These are phyloP conservation scores for Scheffersomyces amazonensis DNA, from an alignment of 805 yeast genomes.

Conservation along the genomic window DNA sequence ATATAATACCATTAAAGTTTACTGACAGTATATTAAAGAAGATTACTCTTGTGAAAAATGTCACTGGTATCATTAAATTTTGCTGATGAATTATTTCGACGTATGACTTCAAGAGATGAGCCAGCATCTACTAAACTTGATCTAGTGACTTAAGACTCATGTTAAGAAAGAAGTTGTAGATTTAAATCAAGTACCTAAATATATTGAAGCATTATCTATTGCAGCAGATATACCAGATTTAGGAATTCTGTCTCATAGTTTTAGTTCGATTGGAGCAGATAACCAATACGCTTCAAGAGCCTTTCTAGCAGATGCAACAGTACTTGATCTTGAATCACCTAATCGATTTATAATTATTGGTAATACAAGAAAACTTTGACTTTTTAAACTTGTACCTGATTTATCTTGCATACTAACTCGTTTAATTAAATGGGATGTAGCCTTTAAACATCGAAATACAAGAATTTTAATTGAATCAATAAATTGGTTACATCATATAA, in stretches of 20 bases:
- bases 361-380: slow-evolving; percentile 42
- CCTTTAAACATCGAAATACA: slow-evolving; percentile 37
- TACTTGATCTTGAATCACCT: slow-evolving; percentile 35
- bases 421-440: slow-evolving; percentile 56
- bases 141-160: slow-evolving; percentile 43
- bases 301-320: slow-evolving; percentile 44
- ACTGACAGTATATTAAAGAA: too few species aligned
- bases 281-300: slow-evolving; percentile 56
- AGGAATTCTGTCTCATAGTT: slow-evolving; percentile 39
- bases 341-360: slow-evolving; percentile 51
- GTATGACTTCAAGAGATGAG: slow-evolving; percentile 11
- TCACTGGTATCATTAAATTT: too few species aligned
- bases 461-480: slow-evolving; percentile 43
- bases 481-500: slow-evolving; percentile 41
- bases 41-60: too few species aligned
- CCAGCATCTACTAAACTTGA: slow-evolving; percentile 10
- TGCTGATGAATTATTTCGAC: slow-evolving; percentile 16
- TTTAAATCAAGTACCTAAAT: slow-evolving; percentile 45
- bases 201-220: slow-evolving; percentile 47
- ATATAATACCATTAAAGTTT: too few species aligned
- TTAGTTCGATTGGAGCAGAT: slow-evolving; percentile 48
- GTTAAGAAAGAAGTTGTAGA: slow-evolving; percentile 56
- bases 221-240: slow-evolving; percentile 40
- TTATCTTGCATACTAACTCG: slow-evolving; percentile 58
- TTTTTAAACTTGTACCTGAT: slow-evolving; percentile 32